Base-by-base conservation (phyloP, 1,284 basidiomycete species). In the Rhodotorula mucilaginosa region DNA sequence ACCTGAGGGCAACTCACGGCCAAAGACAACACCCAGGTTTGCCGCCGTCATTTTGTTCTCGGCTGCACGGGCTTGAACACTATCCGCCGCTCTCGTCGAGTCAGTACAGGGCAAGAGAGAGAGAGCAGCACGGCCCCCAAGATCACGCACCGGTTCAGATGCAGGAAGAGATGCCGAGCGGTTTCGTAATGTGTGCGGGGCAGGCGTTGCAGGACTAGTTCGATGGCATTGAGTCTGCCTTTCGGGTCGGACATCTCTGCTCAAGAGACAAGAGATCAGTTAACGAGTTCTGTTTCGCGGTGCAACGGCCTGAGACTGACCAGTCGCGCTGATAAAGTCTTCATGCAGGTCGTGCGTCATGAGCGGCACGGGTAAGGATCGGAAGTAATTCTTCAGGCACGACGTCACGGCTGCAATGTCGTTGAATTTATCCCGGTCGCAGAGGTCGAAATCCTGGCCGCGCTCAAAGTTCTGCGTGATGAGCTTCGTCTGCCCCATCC, bases 11-110 rank as follows among this genome's bases (percentile, higher is more conserved):
- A 8, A 89, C 93, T 84, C 81, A 97, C 94, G 96, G 76, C 97
- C 97, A 83, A 99, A 98, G 57, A 99, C 94, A n/a, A 98, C 93
- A n/a, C 97, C 97, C 29, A 99, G 83, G 79, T 99, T 99, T 74
- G 93, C 87, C 5, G 93, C 89, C 63, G 89, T 93, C 97, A 99
- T 99, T 65, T 94, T 85, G 81, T 99, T 99, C 70, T 85, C 84
- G 34, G 88, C 87, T 68, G 67, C 46, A 39, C 58, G 46, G 7
- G 61, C 44, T 29, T 68, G 63, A 61, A 68, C 29, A 19, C 67
- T 68, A 57, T 86, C 87, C 52, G 85, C 84, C 68, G 87, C 39
- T 96, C 86, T 34, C 75, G 21, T 26, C 19, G 26, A 1, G 34
- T 58, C 12, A 61, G 52, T 19, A 34, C 13, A 34, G 13, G 31